Conservation (phyloP, 1,284 basidiomycete genomes). For the Leccinum pallidistipes region DNA sequence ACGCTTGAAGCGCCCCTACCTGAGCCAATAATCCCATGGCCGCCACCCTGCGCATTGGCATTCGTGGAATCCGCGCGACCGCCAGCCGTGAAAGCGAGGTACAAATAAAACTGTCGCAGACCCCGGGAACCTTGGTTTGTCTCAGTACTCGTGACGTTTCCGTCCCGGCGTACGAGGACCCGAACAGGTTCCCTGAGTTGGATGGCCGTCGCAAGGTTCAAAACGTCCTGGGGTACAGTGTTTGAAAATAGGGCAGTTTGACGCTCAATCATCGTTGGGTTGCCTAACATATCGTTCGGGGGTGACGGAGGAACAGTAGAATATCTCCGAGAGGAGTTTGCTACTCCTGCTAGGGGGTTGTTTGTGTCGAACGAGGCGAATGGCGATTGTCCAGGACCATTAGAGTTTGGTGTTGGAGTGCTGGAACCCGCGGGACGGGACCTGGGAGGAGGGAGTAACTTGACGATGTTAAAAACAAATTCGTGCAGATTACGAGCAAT, state of each 20-base stretch:
- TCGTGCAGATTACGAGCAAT: conserved; percentile 97
- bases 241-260: conserved; percentile 97
- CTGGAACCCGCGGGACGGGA: conserved; percentile 54
- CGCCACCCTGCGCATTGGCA: conserved; percentile 51
- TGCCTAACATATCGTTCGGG: conserved; percentile 34
- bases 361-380: conserved; percentile 56
- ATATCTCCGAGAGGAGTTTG: conserved; percentile 55
- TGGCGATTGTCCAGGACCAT: conserved; percentile 37
- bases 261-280: conserved; percentile 61
- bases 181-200: conserved; percentile 94
- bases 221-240: conserved; percentile 90
- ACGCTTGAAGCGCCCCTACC: conserved; percentile 77
- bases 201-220: conserved; percentile 86
- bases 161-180: conserved; percentile 94
- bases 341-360: conserved; percentile 46
- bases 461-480: conserved; percentile 90
- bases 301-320: conserved; percentile 55
- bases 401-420: conserved; percentile 41
- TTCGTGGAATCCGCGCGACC: conserved; percentile 62
- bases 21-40: conserved; percentile 88
- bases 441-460: conserved; percentile 84
- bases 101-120: conserved; percentile 90
- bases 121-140: conserved; percentile 75
- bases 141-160: conserved; percentile 76
- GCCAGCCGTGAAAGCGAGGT: conserved; percentile 87